Evolutionary conservation across 805 yeast genomes (phyloP).

Genomic region (Metschnikowia proteae): DNA sequence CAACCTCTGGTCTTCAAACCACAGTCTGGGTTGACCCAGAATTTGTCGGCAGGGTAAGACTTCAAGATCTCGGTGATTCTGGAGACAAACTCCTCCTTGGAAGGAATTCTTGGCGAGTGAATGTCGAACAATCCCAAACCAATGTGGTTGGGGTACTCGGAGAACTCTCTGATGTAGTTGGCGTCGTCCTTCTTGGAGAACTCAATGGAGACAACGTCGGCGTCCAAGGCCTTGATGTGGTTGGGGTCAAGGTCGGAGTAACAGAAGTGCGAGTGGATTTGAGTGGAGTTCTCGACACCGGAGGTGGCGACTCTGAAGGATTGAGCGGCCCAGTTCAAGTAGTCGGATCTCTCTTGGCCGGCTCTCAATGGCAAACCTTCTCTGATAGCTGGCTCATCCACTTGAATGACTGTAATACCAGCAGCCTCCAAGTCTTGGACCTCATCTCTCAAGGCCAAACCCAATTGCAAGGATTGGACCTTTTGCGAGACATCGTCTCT

Average conservation of each 20-base stretch:
- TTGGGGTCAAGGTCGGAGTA: constrained; percentile 99
- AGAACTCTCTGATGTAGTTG: constrained; percentile 94
- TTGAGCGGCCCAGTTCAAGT: constrained; percentile 98
- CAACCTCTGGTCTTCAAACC: constrained; percentile 99
- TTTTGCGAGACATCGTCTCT: constrained; percentile 94
- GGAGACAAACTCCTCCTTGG: constrained; percentile 91
- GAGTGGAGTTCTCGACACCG: constrained; percentile 92
- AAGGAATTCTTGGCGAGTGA: constrained; percentile 99
- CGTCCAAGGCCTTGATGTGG: constrained; percentile 99
- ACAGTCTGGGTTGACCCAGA: constrained; percentile 99
- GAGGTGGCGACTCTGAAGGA: constrained; percentile 99
- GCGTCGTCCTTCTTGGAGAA: constrained; percentile 99
- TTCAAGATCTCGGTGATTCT: constrained; percentile 93
- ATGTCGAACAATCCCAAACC: constrained; percentile 99
- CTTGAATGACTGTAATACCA: constrained; percentile 97
- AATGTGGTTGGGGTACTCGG: constrained; percentile 98
- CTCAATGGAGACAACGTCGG: constrained; percentile 98
- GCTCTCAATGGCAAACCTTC: constrained; percentile 99
- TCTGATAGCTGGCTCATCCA: constrained; percentile 99
- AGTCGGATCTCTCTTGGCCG: constrained; percentile 93
- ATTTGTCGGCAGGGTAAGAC: constrained; percentile 95
- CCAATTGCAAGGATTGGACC: constrained; percentile 94
- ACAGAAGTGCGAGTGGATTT: constrained; percentile 99
- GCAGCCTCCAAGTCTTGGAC: constrained; percentile 97
- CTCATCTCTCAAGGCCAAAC: constrained; percentile 97